phyloP scores from a whole-genome alignment of 2,329 filamentous ascomycete species.

The Fusarium dlaminii region DNA sequence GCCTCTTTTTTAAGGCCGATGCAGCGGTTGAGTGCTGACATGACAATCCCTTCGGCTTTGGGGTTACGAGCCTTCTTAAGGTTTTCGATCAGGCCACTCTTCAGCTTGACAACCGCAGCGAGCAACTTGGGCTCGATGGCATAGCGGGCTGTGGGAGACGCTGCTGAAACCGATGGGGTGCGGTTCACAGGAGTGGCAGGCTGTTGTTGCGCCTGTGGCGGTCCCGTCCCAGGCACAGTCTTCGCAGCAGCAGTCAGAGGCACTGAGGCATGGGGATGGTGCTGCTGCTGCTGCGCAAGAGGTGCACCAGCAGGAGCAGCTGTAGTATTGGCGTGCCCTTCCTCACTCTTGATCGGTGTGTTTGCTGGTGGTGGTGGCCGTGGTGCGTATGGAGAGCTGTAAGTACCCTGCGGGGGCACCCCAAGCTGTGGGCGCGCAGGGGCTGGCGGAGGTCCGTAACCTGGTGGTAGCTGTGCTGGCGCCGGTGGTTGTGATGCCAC shows the following conservation, averaged over 20 bases:
- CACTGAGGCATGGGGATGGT: conserved; percentile 8
- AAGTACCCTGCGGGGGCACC: conserved; percentile 45
- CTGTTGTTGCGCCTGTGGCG: conserved; percentile 24
- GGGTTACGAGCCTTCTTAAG: conserved; percentile 55
- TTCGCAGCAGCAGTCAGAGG: conserved; percentile 30
- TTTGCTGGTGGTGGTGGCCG: conserved; percentile 45
- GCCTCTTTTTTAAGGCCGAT: conserved; percentile 58
- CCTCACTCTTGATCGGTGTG: conserved; percentile 44
- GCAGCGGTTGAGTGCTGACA: conserved; percentile 63
- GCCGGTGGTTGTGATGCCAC: conserved; percentile 45
- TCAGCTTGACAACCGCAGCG: conserved; percentile 56
- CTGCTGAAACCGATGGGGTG: conserved; percentile 41
- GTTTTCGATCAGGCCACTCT: conserved; percentile 57
- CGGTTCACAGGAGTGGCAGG: conserved; percentile 32
- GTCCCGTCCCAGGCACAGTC: conserved; percentile 29
- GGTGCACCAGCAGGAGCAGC: not conserved
- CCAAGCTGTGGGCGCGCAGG: conserved; percentile 48
- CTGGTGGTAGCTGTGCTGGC: conserved; percentile 48
- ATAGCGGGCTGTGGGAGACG: conserved; percentile 43
- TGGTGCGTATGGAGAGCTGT: conserved; percentile 52
- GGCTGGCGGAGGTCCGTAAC: conserved; percentile 49
- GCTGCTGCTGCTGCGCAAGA: conserved; percentile 21
- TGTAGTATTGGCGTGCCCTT: conserved; percentile 32
- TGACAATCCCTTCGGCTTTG: conserved; percentile 58
- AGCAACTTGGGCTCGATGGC: conserved; percentile 58